Percentiles rank a stretch among this genome's conserved stretches.
These are phyloP conservation scores for Eucalyptus marginata DNA, from an alignment of 345 rosid genomes.

Conservation along the genomic window DNA sequence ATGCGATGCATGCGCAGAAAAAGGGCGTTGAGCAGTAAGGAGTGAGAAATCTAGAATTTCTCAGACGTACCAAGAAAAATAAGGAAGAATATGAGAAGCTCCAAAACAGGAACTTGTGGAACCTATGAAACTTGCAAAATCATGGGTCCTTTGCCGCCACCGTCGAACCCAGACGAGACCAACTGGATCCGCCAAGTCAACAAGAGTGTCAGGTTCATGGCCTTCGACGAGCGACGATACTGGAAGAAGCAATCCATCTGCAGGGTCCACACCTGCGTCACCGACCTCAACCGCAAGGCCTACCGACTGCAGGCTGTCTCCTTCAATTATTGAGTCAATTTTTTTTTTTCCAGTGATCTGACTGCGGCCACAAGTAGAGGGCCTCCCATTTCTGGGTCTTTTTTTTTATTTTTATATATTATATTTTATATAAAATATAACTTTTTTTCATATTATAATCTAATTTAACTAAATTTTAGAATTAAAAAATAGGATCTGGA, in stretches of 20 bases:
- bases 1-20: neutral
- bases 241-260: constrained; percentile 28
- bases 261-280: constrained; percentile 11
- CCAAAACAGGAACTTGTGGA: neutral
- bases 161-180: neutral
- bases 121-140: neutral
- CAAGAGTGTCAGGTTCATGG: neutral
- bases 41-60: neutral
- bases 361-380: neutral
- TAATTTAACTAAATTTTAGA: too few relatives aligned
- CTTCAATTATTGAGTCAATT: neutral
- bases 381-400: neutral
- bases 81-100: neutral
- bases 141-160: neutral
- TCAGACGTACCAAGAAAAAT: neutral
- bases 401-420: too few relatives aligned
- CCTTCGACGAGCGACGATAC: neutral
- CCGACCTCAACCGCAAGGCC: neutral
- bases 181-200: neutral
- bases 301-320: neutral
- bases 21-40: neutral
- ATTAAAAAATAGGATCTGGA: too few relatives aligned
- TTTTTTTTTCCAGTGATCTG: neutral
- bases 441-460: neutral
- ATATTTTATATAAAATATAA: neutral